Percentiles rank a stretch among this genome's conserved stretches.
Evolutionary conservation across 495 filamentous ascomycete genomes (phyloP).

Genomic region (Aspergillus coremiiformis): DNA sequence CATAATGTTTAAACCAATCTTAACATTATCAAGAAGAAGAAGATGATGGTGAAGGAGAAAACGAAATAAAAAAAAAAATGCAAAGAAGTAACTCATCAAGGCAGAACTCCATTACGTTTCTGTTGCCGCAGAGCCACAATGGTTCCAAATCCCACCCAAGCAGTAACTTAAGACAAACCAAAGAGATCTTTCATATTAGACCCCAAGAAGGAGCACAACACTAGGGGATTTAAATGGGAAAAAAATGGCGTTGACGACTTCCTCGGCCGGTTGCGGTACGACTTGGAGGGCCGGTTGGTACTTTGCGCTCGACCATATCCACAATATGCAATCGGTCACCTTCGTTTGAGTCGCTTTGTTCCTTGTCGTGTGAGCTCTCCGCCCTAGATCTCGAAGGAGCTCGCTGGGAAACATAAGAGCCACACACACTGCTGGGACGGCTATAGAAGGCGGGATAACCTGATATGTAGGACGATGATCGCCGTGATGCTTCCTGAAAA

Average conservation of each 20-base stretch:
- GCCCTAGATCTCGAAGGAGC: constrained; percentile 16
- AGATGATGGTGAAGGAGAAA: no score
- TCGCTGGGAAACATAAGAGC: constrained; percentile 11
- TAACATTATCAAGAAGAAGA: background rate
- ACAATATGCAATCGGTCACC: constrained; percentile 33
- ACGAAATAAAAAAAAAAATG: background rate
- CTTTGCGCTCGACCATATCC: constrained; percentile 26
- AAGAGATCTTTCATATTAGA: background rate
- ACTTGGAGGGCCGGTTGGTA: constrained; percentile 16
- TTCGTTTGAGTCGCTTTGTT: constrained; percentile 14
- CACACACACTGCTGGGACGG: constrained; percentile 12
- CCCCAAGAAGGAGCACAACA: constrained; percentile 5
- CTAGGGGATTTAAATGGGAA: constrained; percentile 9
- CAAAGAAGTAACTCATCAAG: constrained; percentile 7
- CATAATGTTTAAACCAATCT: background rate
- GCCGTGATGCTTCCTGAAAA: constrained; percentile 17
- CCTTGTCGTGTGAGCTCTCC: constrained; percentile 13
- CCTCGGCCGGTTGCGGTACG: constrained; percentile 8
- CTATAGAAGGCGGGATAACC: constrained; percentile 13
- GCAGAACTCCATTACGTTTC: constrained; percentile 16
- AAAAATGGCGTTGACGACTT: constrained; percentile 23
- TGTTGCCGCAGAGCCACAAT: background rate
- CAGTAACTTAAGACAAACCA: constrained; percentile 3
- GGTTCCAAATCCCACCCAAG: constrained; percentile 5
- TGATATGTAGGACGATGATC: constrained; percentile 11